A percentile compares a stretch with the other conserved stretches of the same genome.
phyloP scores from a whole-genome alignment of 805 yeast species.

The Isabelozyma heimii region DNA sequence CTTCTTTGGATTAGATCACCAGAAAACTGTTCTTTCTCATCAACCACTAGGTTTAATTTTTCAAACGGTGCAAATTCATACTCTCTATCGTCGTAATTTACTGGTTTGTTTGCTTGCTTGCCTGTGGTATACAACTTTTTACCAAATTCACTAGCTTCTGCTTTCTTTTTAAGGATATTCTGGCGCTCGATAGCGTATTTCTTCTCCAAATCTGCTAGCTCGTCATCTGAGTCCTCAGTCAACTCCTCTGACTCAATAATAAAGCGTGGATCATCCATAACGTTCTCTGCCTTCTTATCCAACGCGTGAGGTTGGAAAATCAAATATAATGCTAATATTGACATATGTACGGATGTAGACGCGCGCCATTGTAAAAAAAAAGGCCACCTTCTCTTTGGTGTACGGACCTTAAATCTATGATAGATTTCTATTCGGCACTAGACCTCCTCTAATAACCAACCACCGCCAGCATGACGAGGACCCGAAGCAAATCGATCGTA shows the following conservation, averaged over 20 bases:
- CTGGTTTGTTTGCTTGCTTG: conserved; percentile 4
- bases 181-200: conserved; percentile 29
- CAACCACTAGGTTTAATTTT: conserved; percentile 6
- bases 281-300: neutral
- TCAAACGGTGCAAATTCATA: conserved; percentile 20
- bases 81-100: conserved; percentile 21
- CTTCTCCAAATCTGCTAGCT: conserved; percentile 33
- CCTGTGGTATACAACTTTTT: conserved; percentile 15
- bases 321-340: too few relatives aligned
- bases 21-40: conserved; percentile 21
- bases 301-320: neutral
- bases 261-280: conserved; percentile 34
- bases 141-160: conserved; percentile 7
- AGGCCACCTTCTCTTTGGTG: neutral
- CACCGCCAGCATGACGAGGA: conserved; percentile 31
- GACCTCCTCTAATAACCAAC: neutral
- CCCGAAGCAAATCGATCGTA: conserved; percentile 62
- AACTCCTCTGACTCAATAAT: conserved; percentile 24
- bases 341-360: too few relatives aligned
- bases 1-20: conserved; percentile 30
- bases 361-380: too few relatives aligned
- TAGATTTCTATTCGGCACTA: neutral
- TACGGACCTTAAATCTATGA: neutral
- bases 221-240: conserved; percentile 39
- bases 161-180: conserved; percentile 8